A percentile compares a stretch with the other conserved stretches of the same genome.
Evolutionary conservation across 2,329 filamentous ascomycete species (phyloP).

Genomic region (Trichoderma citrinoviride): DNA sequence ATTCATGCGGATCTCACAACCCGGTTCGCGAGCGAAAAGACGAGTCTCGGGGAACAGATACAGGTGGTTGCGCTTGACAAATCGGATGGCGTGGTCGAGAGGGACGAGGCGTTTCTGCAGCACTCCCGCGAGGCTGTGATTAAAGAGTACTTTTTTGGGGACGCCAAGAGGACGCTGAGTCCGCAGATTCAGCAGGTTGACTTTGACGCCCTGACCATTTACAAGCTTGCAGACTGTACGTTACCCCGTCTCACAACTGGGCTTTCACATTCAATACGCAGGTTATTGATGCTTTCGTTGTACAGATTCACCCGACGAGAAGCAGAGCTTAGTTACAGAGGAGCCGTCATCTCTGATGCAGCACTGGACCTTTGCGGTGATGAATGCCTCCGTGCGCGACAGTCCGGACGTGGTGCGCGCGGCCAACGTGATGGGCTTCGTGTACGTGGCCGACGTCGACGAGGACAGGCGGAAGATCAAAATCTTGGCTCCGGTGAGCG

Average conservation of each 20-base stretch:
- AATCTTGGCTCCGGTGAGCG: slow-evolving; percentile 79
- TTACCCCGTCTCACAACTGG: slow-evolving; percentile 8
- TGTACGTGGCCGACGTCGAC: slow-evolving; percentile 91
- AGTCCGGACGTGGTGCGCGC: slow-evolving; percentile 70
- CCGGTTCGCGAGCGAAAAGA: slow-evolving; percentile 59
- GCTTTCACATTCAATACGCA: no score
- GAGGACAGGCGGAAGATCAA: slow-evolving; percentile 77
- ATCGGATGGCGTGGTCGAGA: slow-evolving; percentile 79
- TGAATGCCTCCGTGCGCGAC: slow-evolving; percentile 70
- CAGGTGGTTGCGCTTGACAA: slow-evolving; percentile 76
- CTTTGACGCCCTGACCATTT: slow-evolving; percentile 71
- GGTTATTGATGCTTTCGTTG: not conserved
- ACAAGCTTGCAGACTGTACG: slow-evolving; percentile 62
- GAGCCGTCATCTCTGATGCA: slow-evolving; percentile 66
- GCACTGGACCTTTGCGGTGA: slow-evolving; percentile 81
- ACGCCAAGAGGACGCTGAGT: slow-evolving; percentile 70
- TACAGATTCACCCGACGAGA: slow-evolving; percentile 29
- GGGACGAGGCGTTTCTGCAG: slow-evolving; percentile 72
- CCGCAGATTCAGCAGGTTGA: slow-evolving; percentile 85
- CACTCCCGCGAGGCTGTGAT: slow-evolving; percentile 72
- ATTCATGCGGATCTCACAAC: slow-evolving; percentile 72
- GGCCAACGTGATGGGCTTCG: slow-evolving; percentile 83
- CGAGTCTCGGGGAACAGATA: slow-evolving; percentile 63
- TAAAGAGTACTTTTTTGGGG: slow-evolving; percentile 93
- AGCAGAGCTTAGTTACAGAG: slow-evolving; percentile 57